These are phyloP conservation scores for Podospora comata DNA, from an alignment of 495 filamentous ascomycete genomes.

Conservation along the genomic window DNA sequence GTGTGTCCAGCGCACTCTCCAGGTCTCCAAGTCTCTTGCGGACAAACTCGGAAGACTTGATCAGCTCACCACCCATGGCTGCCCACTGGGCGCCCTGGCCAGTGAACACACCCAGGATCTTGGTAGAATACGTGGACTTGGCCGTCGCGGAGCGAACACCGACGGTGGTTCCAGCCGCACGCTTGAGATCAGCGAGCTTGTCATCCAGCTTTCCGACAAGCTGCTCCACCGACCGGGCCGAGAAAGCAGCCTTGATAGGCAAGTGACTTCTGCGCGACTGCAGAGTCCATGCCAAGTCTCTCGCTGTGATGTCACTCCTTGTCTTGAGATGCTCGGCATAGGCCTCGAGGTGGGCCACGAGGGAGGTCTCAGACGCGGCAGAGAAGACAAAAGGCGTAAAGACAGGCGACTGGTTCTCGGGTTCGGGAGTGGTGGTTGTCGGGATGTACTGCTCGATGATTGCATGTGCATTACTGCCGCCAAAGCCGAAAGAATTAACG, in stretches of 20 bases:
- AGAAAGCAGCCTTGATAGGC: too few relatives aligned
- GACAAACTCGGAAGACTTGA: too few relatives aligned
- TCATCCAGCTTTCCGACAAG: too few relatives aligned
- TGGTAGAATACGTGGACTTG: background rate
- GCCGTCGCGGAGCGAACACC: too few relatives aligned
- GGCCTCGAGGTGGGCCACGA: background rate
- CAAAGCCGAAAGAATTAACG: constrained; percentile 15
- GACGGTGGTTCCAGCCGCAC: too few relatives aligned
- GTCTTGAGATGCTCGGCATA: background rate
- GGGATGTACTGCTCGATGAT: constrained; percentile 7
- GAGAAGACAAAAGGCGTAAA: constrained; percentile 2
- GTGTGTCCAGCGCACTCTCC: background rate
- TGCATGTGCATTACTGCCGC: constrained; percentile 11
- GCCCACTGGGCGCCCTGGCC: constrained; percentile 17
- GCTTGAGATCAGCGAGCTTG: too few relatives aligned
- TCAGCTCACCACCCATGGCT: too few relatives aligned
- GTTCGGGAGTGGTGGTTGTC: background rate
- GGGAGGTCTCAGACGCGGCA: constrained; percentile 6
- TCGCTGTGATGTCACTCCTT: background rate
- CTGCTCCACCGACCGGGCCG: too few relatives aligned
- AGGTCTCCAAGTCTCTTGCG: background rate
- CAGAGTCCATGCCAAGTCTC: constrained; percentile 7
- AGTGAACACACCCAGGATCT: constrained; percentile 20
- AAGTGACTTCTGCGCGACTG: background rate
- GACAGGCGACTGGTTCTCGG: too few relatives aligned